Evolutionary conservation across 2,329 filamentous ascomycete species (phyloP).

Genomic region (Nothomitra cinnamomea): DNA sequence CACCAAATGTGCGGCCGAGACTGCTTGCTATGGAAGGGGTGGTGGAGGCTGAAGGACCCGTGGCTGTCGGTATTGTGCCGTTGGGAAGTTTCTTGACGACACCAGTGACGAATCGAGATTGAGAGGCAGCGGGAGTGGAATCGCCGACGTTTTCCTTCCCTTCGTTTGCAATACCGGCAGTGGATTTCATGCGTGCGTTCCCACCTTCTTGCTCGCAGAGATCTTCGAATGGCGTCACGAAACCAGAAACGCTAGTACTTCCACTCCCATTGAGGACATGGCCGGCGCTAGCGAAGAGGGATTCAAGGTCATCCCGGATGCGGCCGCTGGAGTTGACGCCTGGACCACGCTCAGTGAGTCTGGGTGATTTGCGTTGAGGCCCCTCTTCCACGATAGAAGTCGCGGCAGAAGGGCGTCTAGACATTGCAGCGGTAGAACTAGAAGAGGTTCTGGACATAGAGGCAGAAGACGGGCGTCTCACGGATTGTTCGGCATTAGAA

Average conservation of each 20-base stretch:
- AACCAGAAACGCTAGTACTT: not conserved
- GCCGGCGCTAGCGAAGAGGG: not conserved
- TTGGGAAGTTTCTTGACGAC: too few relatives aligned
- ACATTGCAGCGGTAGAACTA: not conserved
- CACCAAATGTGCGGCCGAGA: too few relatives aligned
- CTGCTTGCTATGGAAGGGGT: too few relatives aligned
- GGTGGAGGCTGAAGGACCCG: too few relatives aligned
- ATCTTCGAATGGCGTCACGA: not conserved
- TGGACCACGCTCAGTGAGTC: slow-evolving; percentile 15
- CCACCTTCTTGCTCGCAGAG: too few relatives aligned
- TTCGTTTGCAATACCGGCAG: too few relatives aligned
- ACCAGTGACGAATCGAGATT: too few relatives aligned
- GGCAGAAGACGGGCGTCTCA: not conserved
- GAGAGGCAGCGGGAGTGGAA: too few relatives aligned
- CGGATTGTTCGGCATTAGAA: not conserved
- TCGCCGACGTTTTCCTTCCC: too few relatives aligned
- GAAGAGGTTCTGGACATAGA: slow-evolving; percentile 8
- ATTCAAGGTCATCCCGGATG: not conserved
- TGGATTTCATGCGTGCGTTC: too few relatives aligned
- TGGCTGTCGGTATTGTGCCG: too few relatives aligned
- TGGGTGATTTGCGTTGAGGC: slow-evolving; percentile 19
- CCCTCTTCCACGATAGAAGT: slow-evolving; percentile 9
- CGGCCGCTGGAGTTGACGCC: slow-evolving; percentile 11
- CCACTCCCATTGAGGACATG: not conserved
- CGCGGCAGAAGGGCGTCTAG: not conserved